Conservation (phyloP, 2,329 filamentous ascomycete species). For the Exophiala alcalophila region DNA sequence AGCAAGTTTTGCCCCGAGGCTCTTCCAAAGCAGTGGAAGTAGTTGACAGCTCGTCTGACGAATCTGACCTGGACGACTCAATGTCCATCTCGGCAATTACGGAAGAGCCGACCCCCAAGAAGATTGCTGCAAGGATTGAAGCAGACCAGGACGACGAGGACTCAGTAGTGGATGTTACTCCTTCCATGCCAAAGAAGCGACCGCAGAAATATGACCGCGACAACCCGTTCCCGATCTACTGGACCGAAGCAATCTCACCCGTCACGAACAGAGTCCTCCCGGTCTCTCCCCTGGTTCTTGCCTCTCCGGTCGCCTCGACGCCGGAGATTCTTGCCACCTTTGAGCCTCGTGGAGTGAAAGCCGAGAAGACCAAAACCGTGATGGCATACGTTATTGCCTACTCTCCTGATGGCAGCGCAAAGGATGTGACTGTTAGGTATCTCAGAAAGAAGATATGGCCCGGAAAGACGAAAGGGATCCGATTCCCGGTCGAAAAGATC, state of each 20-base stretch:
- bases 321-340: slow-evolving; percentile 70
- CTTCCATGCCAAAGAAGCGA: slow-evolving; percentile 44
- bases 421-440: slow-evolving; percentile 92
- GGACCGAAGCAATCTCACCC: slow-evolving; percentile 85
- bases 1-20: slow-evolving; percentile 53
- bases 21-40: slow-evolving; percentile 7
- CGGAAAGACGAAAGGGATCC: slow-evolving; percentile 82
- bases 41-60: slow-evolving; percentile 17
- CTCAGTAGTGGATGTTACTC: slow-evolving; percentile 56
- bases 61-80: slow-evolving; percentile 16
- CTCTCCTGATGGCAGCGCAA: slow-evolving; percentile 79
- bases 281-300: slow-evolving; percentile 70
- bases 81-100: slow-evolving; percentile 23
- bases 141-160: slow-evolving; percentile 52
- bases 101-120: slow-evolving; percentile 20
- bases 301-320: slow-evolving; percentile 66
- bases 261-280: slow-evolving; percentile 74
- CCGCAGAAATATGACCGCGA: slow-evolving; percentile 64
- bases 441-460: slow-evolving; percentile 77
- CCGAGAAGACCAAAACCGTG: slow-evolving; percentile 82
- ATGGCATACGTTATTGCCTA: slow-evolving; percentile 86
- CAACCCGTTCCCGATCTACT: slow-evolving; percentile 82
- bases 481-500: slow-evolving; percentile 75
- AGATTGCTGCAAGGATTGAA: slow-evolving; percentile 27
- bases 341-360: slow-evolving; percentile 77